phyloP scores from a whole-genome alignment of 176 grass and related monocot genomes.

The Aechmea fasciata region DNA sequence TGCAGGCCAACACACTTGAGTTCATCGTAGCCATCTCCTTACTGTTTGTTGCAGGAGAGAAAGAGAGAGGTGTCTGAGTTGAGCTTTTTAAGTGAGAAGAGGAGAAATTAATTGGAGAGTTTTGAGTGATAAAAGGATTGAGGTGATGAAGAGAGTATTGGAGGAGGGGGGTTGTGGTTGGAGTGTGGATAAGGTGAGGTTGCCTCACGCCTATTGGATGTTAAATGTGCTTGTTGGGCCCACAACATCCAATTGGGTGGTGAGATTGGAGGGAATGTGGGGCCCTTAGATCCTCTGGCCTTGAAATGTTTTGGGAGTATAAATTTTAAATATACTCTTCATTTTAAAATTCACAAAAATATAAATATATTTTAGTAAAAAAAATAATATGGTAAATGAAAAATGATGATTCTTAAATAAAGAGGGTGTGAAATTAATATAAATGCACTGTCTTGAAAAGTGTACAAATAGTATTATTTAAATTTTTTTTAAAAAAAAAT shows the following conservation, averaged over 20 bases:
- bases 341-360: too few species aligned
- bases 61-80: too few species aligned
- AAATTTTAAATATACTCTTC: too few species aligned
- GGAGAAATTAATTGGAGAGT: slow-evolving; percentile 18
- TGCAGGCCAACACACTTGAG: slow-evolving; percentile 56
- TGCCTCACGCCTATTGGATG: slow-evolving; percentile 44
- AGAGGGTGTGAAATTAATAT: too few species aligned
- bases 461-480: too few species aligned
- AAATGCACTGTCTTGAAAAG: too few species aligned
- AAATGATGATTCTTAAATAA: too few species aligned
- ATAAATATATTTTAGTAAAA: too few species aligned
- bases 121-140: slow-evolving; percentile 4
- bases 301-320: not conserved
- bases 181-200: slow-evolving; percentile 98
- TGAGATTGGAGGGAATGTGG: not conserved
- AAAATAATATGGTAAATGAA: too few species aligned
- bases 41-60: not conserved
- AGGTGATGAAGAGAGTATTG: slow-evolving; percentile 3
- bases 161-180: slow-evolving; percentile 28
- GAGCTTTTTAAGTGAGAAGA: not conserved
- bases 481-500: too few species aligned
- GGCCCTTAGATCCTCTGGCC: not conserved
- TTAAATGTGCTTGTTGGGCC: not conserved
- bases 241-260: slow-evolving; percentile 28
- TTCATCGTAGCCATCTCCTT: slow-evolving; percentile 55